Evolutionary conservation across 2,329 filamentous ascomycete genomes (phyloP).

Genomic region (Pseudopithomyces chartarum): DNA sequence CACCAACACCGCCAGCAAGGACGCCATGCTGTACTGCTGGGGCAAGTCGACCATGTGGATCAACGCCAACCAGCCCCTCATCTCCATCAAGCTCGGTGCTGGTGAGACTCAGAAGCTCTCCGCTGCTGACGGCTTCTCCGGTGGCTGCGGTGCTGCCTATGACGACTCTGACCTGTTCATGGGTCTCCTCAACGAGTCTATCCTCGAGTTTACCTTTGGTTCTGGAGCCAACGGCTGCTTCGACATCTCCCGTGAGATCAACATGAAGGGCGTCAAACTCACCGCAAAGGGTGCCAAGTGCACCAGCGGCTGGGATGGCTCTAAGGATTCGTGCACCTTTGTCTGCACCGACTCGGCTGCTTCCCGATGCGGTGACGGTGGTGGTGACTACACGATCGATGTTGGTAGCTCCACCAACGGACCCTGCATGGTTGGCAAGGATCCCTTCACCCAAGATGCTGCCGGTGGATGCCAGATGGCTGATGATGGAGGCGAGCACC

Average conservation of each 20-base stretch:
- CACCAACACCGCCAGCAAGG: slow-evolving; percentile 39
- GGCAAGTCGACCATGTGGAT: slow-evolving; percentile 43
- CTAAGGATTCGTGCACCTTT: slow-evolving; percentile 46
- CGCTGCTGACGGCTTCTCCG: slow-evolving; percentile 43
- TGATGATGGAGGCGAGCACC: slow-evolving; percentile 25
- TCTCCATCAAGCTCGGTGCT: slow-evolving; percentile 47
- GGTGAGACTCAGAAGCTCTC: slow-evolving; percentile 46
- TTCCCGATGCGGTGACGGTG: slow-evolving; percentile 40
- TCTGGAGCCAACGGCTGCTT: slow-evolving; percentile 38
- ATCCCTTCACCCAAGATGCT: slow-evolving; percentile 29
- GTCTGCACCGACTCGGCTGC: slow-evolving; percentile 41
- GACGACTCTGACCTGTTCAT: slow-evolving; percentile 37
- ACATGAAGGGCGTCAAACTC: slow-evolving; percentile 51
- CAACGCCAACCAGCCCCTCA: slow-evolving; percentile 40
- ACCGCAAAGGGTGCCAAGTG: slow-evolving; percentile 47
- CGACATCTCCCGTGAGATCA: slow-evolving; percentile 52
- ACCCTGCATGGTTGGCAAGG: slow-evolving; percentile 31
- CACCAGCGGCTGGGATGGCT: slow-evolving; percentile 45
- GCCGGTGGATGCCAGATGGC: slow-evolving; percentile 42
- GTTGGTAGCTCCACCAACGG: slow-evolving; percentile 32
- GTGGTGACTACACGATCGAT: slow-evolving; percentile 44
- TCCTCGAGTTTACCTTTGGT: slow-evolving; percentile 25
- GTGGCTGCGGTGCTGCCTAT: slow-evolving; percentile 49
- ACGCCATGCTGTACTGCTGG: slow-evolving; percentile 46
- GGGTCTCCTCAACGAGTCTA: slow-evolving; percentile 14